phyloP scores from a whole-genome alignment of 768 basidiomycete genomes.

The Gymnopilus dilepis region DNA sequence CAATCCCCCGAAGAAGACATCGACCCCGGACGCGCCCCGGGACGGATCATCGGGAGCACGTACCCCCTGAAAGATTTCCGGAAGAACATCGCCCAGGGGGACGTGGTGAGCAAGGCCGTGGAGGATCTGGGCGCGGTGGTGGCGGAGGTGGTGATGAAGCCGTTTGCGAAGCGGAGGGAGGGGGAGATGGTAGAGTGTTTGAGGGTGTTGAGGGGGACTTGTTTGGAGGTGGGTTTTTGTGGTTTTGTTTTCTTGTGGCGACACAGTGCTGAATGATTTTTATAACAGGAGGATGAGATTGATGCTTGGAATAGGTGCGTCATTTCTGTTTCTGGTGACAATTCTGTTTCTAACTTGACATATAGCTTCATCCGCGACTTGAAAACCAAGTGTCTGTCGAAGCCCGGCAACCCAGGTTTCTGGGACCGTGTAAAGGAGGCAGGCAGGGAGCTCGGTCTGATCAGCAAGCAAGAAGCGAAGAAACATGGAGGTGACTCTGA shows the following conservation, averaged over 20 bases:
- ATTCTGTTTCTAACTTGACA: constrained; percentile 5
- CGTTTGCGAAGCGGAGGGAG: constrained; percentile 72
- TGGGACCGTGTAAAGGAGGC: constrained; percentile 61
- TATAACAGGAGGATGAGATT: constrained; percentile 79
- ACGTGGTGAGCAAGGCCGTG: constrained; percentile 85
- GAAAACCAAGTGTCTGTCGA: constrained; percentile 55
- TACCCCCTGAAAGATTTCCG: constrained; percentile 80
- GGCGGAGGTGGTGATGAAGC: constrained; percentile 67
- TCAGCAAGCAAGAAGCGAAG: constrained; percentile 65
- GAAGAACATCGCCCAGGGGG: constrained; percentile 70
- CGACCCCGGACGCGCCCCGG: constrained; percentile 62
- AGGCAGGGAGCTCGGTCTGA: constrained; percentile 64
- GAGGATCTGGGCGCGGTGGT: constrained; percentile 79
- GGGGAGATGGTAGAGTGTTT: constrained; percentile 79
- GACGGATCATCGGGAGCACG: constrained; percentile 77
- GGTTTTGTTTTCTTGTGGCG: neutral
- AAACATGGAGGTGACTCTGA: constrained; percentile 60
- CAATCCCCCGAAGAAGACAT: constrained; percentile 37
- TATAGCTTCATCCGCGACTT: constrained; percentile 66
- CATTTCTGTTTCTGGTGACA: neutral
- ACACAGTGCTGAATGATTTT: neutral
- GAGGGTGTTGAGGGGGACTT: constrained; percentile 66
- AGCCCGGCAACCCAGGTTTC: constrained; percentile 69
- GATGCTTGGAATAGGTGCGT: constrained; percentile 80
- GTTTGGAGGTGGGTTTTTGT: constrained; percentile 55